These are phyloP conservation scores for Serendipita sp. DNA, from an alignment of 768 basidiomycete species.

Conservation along the genomic window DNA sequence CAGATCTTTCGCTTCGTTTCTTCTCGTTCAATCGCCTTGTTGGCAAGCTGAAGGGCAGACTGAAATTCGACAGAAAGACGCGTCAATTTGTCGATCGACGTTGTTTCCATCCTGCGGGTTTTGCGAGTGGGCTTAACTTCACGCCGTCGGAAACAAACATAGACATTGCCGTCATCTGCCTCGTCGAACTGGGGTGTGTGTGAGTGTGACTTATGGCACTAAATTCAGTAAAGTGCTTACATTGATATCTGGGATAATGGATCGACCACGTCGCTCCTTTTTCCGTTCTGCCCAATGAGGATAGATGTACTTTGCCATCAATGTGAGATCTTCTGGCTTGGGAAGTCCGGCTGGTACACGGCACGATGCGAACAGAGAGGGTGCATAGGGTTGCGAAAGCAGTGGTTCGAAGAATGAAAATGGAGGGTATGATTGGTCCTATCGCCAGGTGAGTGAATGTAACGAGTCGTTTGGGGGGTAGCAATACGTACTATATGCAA, in stretches of 20 bases:
- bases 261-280: constrained; percentile 59
- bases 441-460: too few species aligned
- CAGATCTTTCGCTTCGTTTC: neutral
- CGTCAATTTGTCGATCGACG: constrained; percentile 74
- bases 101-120: constrained; percentile 79
- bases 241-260: constrained; percentile 77
- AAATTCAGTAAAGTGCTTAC: constrained; percentile 29
- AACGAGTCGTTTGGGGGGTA: neutral
- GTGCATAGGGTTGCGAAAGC: constrained; percentile 45
- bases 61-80: constrained; percentile 65
- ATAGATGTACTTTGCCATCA: constrained; percentile 59
- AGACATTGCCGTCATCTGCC: constrained; percentile 75
- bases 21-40: constrained; percentile 9
- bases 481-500: constrained; percentile 62
- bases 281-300: constrained; percentile 84
- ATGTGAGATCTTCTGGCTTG: constrained; percentile 39
- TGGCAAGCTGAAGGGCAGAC: constrained; percentile 56
- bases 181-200: constrained; percentile 53
- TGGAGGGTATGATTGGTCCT: constrained; percentile 25
- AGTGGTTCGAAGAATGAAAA: constrained; percentile 38
- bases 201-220: neutral
- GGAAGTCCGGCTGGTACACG: constrained; percentile 56
- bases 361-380: constrained; percentile 54
- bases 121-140: constrained; percentile 91
- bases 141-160: constrained; percentile 90